phyloP scores from a whole-genome alignment of 2,329 filamentous ascomycete species.

The Aaosphaeria arxii region DNA sequence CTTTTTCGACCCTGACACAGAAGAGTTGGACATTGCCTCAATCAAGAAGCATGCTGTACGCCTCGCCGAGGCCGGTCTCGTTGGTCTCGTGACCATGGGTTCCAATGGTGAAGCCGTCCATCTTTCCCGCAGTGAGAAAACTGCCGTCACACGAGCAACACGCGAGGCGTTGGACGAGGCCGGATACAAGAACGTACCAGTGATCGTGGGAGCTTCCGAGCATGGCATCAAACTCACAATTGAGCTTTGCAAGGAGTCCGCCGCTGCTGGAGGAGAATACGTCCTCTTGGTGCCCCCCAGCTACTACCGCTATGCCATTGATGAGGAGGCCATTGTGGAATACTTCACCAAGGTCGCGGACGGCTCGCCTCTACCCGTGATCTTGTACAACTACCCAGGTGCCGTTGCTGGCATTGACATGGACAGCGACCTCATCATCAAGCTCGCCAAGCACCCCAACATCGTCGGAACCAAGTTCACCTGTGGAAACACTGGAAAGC shows the following conservation, averaged over 20 bases:
- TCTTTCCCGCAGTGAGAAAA: slow-evolving; percentile 74
- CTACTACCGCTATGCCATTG: slow-evolving; percentile 77
- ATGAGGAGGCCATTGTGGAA: slow-evolving; percentile 68
- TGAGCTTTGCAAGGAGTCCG: slow-evolving; percentile 65
- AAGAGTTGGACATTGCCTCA: slow-evolving; percentile 76
- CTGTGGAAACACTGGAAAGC: slow-evolving; percentile 84
- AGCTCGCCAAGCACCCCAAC: slow-evolving; percentile 75
- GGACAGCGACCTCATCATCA: slow-evolving; percentile 83
- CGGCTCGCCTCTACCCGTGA: slow-evolving; percentile 69
- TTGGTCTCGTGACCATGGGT: slow-evolving; percentile 81
- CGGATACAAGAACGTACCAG: slow-evolving; percentile 71
- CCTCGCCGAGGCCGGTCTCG: slow-evolving; percentile 72
- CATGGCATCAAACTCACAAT: slow-evolving; percentile 80
- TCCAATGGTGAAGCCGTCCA: slow-evolving; percentile 90
- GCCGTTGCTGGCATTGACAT: slow-evolving; percentile 85
- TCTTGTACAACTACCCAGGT: slow-evolving; percentile 89
- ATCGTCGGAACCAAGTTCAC: slow-evolving; percentile 90
- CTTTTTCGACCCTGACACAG: slow-evolving; percentile 80
- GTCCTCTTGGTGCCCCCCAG: slow-evolving; percentile 75
- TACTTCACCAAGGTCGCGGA: slow-evolving; percentile 77
- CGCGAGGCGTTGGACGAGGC: slow-evolving; percentile 79
- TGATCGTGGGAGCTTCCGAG: slow-evolving; percentile 79
- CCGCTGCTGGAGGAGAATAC: slow-evolving; percentile 73
- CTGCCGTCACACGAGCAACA: slow-evolving; percentile 71
- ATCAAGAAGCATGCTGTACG: slow-evolving; percentile 80